phyloP scores from a whole-genome alignment of 2,329 filamentous ascomycete genomes.

The Geosmithia morbida region DNA sequence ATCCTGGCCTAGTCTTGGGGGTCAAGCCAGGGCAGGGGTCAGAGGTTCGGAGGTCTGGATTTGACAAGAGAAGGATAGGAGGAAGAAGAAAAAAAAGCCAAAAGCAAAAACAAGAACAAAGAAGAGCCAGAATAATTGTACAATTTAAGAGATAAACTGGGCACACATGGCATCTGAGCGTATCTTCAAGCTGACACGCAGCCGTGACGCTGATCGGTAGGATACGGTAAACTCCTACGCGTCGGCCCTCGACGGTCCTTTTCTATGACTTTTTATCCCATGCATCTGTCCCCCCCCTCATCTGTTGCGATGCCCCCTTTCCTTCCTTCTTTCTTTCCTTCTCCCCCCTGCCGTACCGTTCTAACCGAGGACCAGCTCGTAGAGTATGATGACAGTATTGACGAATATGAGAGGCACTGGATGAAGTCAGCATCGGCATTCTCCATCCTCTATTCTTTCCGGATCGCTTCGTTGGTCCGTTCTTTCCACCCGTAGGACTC shows the following conservation, averaged over 20 bases:
- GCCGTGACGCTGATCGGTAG: too few relatives aligned
- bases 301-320: neutral
- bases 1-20: neutral
- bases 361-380: slow-evolving; percentile 57
- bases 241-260: neutral
- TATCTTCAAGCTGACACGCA: neutral
- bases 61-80: too few relatives aligned
- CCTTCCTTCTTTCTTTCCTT: neutral
- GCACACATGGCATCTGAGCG: neutral
- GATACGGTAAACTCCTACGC: too few relatives aligned
- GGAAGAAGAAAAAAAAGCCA: too few relatives aligned
- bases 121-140: neutral
- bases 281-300: too few relatives aligned
- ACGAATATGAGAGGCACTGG: slow-evolving; percentile 76
- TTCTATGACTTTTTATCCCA: neutral
- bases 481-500: too few relatives aligned
- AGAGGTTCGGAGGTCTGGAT: too few relatives aligned
- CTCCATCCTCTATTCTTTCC: too few relatives aligned
- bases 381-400: slow-evolving; percentile 71
- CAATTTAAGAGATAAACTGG: too few relatives aligned
- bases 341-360: neutral
- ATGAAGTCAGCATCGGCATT: neutral
- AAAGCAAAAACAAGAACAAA: too few relatives aligned
- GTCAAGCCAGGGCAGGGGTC: too few relatives aligned
- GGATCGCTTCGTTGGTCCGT: too few relatives aligned